Evolutionary conservation across 805 yeast species (phyloP), one percentile per base, ranked within the genome.

Genomic region (Saccharomycopsis olivae): DNA sequence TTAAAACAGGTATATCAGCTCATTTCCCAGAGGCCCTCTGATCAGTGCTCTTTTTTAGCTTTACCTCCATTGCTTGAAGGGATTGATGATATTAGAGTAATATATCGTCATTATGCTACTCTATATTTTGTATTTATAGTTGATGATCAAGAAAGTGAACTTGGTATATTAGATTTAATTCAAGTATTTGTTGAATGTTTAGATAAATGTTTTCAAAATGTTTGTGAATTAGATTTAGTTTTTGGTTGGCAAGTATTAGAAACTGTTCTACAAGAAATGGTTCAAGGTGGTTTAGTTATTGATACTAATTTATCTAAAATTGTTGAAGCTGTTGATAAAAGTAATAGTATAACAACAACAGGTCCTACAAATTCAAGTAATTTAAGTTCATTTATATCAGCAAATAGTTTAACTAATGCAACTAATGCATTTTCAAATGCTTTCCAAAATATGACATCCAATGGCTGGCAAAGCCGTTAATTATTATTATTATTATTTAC

Each of bases 241-340:
- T 89, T 88, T 62, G 96, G 96, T 14, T 92, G 98, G 97, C 96
- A 92, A 60, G 94, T 87, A 4, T 64, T 89, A 24, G 94, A 89
- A 56, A 80, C 94, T 2, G 96, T 89, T 2, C 59, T 88, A 36
- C 92, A 80, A 52, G 97, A 92, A 53, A 81, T 92, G 25, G 79
- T 92, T 1, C 97, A 92, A 56, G 98, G 97, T 19, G 98, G 98
- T 0, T 80, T 92, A 94, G 98, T 92, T 6, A 83, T 92, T 28
- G 98, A 92, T 56, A 88, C 97, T 2, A 85, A 79, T 49, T 85
- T 87, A 16, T 54, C 63, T 19, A 74, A 80, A 44, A 87, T 92
- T 27, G 96, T 92, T 4, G 75, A 45, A 11, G 84, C 92, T 1
- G 83, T 83, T 9, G 94, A 83, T 58, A 81, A 73, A 35, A 80